These are phyloP conservation scores for Stachybotrys chartarum DNA, from an alignment of 2,329 filamentous ascomycete species.

Conservation along the genomic window DNA sequence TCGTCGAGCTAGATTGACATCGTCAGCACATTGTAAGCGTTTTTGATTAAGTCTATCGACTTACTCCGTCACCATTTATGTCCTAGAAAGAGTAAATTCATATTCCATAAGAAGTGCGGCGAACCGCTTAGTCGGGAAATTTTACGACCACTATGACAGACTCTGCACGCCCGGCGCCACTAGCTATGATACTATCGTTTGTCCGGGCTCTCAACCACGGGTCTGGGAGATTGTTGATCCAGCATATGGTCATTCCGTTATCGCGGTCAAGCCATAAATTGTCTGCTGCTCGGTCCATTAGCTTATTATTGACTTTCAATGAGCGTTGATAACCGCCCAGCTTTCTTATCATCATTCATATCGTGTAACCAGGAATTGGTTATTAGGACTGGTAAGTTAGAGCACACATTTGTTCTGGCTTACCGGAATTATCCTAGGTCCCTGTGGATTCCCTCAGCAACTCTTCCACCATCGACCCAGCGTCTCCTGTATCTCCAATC, in stretches of 20 bases:
- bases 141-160: conserved; percentile 4
- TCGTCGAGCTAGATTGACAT: conserved; percentile 7
- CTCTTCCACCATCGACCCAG: too few relatives aligned
- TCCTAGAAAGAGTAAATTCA: conserved; percentile 3
- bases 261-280: conserved; percentile 9
- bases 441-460: too few relatives aligned
- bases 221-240: conserved; percentile 9
- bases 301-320: background rate
- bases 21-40: background rate
- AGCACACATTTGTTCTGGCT: conserved; percentile 1
- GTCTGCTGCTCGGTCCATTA: conserved; percentile 1
- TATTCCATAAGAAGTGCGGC: background rate
- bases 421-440: too few relatives aligned
- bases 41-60: background rate
- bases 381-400: too few relatives aligned
- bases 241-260: conserved; percentile 8
- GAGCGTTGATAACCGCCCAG: background rate
- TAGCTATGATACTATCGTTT: conserved; percentile 8
- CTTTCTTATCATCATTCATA: conserved; percentile 13
- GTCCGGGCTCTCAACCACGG: conserved; percentile 7
- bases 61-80: conserved; percentile 12
- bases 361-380: conserved; percentile 4
- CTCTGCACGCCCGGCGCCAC: conserved; percentile 4
- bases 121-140: background rate
- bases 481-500: too few relatives aligned